Evolutionary conservation across 371 early-diverging fungal genomes (phyloP).

Genomic region (Syncephalastrum monosporum): DNA sequence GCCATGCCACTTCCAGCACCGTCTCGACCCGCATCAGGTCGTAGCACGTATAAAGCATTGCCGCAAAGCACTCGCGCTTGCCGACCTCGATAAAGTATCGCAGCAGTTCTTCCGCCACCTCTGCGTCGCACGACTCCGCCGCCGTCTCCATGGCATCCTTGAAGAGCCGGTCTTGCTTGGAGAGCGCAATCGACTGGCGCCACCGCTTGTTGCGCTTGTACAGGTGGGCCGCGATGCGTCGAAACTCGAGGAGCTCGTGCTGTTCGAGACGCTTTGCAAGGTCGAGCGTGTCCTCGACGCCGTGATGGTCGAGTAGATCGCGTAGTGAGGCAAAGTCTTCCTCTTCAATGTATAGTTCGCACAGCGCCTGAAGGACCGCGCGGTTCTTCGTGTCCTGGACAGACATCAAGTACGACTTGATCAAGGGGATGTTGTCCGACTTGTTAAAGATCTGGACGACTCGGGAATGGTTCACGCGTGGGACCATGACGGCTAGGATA

Average conservation of each 20-base stretch:
- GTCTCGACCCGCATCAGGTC: slow-evolving; percentile 92
- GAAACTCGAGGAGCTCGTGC: slow-evolving; percentile 95
- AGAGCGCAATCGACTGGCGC: slow-evolving; percentile 92
- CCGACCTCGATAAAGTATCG: slow-evolving; percentile 91
- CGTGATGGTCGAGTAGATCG: slow-evolving; percentile 87
- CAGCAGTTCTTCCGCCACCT: slow-evolving; percentile 90
- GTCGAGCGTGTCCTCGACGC: slow-evolving; percentile 90
- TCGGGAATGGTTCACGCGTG: slow-evolving; percentile 93
- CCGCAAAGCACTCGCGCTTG: slow-evolving; percentile 91
- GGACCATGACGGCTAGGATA: slow-evolving; percentile 81
- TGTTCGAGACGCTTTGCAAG: slow-evolving; percentile 90
- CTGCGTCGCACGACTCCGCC: slow-evolving; percentile 79
- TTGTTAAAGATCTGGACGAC: slow-evolving; percentile 95
- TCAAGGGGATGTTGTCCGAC: slow-evolving; percentile 93
- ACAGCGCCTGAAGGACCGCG: slow-evolving; percentile 90
- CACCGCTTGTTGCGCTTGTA: slow-evolving; percentile 94
- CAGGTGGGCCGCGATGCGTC: slow-evolving; percentile 92
- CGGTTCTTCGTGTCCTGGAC: slow-evolving; percentile 91
- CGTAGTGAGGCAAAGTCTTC: slow-evolving; percentile 91
- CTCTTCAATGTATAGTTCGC: slow-evolving; percentile 95
- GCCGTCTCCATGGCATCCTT: slow-evolving; percentile 98
- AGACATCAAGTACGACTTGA: slow-evolving; percentile 90
- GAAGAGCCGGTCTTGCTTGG: slow-evolving; percentile 93
- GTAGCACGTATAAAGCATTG: slow-evolving; percentile 90
- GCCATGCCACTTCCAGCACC: slow-evolving; percentile 93